Conservation (phyloP, 2,329 filamentous ascomycete genomes). For the Penicillium expansum region DNA sequence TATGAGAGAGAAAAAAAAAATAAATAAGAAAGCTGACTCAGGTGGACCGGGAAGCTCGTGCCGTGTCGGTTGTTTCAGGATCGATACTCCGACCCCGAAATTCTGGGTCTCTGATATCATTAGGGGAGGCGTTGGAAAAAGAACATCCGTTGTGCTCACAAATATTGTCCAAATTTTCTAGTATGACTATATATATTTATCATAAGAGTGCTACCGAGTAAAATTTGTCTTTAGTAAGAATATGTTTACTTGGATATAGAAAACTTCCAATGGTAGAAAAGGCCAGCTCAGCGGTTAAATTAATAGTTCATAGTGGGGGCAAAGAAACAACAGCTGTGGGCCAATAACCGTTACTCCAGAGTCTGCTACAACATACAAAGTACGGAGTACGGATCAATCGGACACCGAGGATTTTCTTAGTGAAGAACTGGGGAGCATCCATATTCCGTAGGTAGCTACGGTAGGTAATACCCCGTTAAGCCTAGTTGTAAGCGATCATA, state of each 20-base stretch:
- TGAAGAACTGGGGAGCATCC: conserved; percentile 3
- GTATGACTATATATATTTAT: background rate
- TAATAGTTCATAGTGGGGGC: background rate
- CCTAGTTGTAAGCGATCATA: background rate
- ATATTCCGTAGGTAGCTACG: background rate
- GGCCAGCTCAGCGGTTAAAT: conserved; percentile 2
- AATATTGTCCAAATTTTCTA: background rate
- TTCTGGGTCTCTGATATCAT: conserved; percentile 9
- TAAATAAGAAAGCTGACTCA: conserved; percentile 10
- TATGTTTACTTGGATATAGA: no score
- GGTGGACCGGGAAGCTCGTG: conserved; percentile 24
- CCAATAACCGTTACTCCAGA: conserved; percentile 8
- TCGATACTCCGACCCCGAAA: conserved; percentile 23
- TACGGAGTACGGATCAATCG: background rate
- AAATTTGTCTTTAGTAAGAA: background rate
- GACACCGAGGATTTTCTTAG: background rate
- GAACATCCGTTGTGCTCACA: background rate
- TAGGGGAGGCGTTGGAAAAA: background rate
- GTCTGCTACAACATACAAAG: background rate
- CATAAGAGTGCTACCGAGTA: background rate
- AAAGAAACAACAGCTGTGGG: background rate
- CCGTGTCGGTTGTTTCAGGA: conserved; percentile 32
- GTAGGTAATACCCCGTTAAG: background rate
- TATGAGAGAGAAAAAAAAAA: background rate
- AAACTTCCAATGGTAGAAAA: background rate